phyloP scores from a whole-genome alignment of 441 rosid genomes.

The Mallotus repandus region DNA sequence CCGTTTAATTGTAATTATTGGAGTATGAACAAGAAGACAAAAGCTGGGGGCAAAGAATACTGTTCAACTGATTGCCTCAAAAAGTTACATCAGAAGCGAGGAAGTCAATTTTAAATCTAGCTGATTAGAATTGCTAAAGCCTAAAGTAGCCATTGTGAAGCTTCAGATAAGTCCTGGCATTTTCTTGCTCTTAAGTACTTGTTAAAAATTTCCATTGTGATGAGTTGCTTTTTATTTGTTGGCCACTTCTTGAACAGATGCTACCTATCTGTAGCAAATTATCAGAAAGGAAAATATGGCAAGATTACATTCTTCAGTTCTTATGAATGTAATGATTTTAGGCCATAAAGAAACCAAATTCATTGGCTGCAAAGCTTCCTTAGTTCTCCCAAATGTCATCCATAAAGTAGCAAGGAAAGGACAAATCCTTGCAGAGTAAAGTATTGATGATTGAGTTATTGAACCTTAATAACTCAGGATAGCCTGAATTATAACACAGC shows the following conservation, averaged over 20 bases:
- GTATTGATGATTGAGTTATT: neutral
- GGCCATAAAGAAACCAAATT: neutral
- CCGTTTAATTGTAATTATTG: too few species aligned
- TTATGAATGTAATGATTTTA: neutral
- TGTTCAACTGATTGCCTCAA: neutral
- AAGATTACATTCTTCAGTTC: neutral
- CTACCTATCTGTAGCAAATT: neutral
- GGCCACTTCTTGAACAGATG: conserved; percentile 5
- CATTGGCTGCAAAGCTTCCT: conserved; percentile 1
- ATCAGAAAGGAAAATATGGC: neutral
- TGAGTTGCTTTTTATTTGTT: neutral
- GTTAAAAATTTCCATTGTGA: neutral
- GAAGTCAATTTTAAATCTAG: neutral
- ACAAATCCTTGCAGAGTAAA: neutral
- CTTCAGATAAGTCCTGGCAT: neutral
- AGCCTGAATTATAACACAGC: conserved; percentile 1
- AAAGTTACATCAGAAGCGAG: neutral
- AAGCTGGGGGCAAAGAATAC: neutral
- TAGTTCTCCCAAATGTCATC: neutral
- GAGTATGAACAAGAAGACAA: too few species aligned
- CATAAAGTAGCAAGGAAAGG: neutral
- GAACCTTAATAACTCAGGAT: neutral
- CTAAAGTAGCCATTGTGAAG: neutral
- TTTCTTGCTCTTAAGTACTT: neutral
- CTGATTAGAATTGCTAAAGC: neutral